Percentiles rank a stretch among this genome's conserved stretches.
phyloP scores from a whole-genome alignment of 116 monocot genomes.

The Thalassia testudinum region DNA sequence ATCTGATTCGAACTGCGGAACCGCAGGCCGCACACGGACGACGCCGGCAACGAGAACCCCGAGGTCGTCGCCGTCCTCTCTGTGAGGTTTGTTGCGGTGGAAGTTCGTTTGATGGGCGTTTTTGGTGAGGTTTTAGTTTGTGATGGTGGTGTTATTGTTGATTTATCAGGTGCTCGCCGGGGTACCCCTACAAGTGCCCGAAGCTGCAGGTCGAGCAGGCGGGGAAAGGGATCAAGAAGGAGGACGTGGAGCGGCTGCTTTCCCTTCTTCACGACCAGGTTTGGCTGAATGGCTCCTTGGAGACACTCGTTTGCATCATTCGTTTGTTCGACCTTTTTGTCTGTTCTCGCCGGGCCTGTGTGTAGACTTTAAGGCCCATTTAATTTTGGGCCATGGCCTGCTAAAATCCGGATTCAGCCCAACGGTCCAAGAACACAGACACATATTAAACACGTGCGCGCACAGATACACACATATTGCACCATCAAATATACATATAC shows the following conservation, averaged over 20 bases:
- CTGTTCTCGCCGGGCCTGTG: too few relatives aligned
- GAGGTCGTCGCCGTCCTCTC: constrained; percentile 50
- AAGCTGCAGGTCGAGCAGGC: constrained; percentile 58
- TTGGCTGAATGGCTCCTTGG: too few relatives aligned
- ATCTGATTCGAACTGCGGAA: too few relatives aligned
- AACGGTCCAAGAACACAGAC: too few relatives aligned
- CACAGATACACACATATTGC: too few relatives aligned
- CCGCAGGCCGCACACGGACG: constrained; percentile 67
- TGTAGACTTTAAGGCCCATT: too few relatives aligned
- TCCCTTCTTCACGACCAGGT: constrained; percentile 91
- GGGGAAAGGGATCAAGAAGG: constrained; percentile 53
- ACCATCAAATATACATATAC: too few relatives aligned
- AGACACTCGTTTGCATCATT: neutral
- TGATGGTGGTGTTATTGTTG: constrained; percentile 1
- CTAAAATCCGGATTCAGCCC: too few relatives aligned
- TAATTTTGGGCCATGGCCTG: too few relatives aligned
- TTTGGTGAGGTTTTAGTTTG: neutral
- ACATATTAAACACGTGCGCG: too few relatives aligned
- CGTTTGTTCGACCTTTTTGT: too few relatives aligned
- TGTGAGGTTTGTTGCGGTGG: too few relatives aligned
- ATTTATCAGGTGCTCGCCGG: constrained; percentile 52
- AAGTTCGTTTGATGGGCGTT: neutral
- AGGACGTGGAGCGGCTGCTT: constrained; percentile 42
- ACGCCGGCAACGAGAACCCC: constrained; percentile 32
- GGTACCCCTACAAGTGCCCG: constrained; percentile 89